Base-by-base conservation (phyloP, 1,284 basidiomycete genomes). In the Puccinia sorghi region DNA sequence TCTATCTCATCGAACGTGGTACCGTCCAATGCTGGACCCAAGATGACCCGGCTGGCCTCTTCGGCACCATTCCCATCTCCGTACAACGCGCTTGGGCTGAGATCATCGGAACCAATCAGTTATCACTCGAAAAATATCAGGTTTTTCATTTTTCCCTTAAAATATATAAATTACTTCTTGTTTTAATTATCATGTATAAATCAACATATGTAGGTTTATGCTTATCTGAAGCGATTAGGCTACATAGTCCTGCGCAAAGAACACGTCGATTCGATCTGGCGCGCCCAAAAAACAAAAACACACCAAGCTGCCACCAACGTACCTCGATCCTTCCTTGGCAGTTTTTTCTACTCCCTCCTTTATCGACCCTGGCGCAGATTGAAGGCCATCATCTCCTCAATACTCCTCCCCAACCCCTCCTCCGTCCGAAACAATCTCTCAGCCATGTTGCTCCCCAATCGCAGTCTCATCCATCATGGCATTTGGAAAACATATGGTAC, bases 171-270 rank as follows among this genome's bases (percentile, higher is more conserved):
- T n/a, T n/a, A n/a, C n/a, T n/a, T n/a, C n/a, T n/a, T n/a, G n/a
- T n/a, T n/a, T n/a, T n/a, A n/a, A n/a, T n/a, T n/a, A n/a, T n/a
- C n/a, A n/a, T n/a, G n/a, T n/a, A n/a, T n/a, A n/a, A n/a, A n/a
- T n/a, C n/a, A n/a, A n/a, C n/a, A n/a, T n/a, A n/a, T 27, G 7
- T 48, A 78, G 76, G 76, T 78, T 8, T 78, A 78, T 72, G 66
- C 64, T 46, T 78, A 78, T 64, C 66, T 78, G 25, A 78, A 78
- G 66, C 66, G 76, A 22, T 43, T 78, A 27, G 76, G 76, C 39
- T 78, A 78, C 48, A 72, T 78, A 27, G 76, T 78, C 20, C 67
- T 78, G 41, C 76, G 76, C 6, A 78, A 78, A 37, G 67, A 78
- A 71, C 76, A 71, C 37, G 76, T 78, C 39, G 56, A 78, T 32